Evolutionary conservation across 306 rosid species (phyloP), one percentile per base, ranked within the genome.

Genomic region (Castanopsis chinensis): DNA sequence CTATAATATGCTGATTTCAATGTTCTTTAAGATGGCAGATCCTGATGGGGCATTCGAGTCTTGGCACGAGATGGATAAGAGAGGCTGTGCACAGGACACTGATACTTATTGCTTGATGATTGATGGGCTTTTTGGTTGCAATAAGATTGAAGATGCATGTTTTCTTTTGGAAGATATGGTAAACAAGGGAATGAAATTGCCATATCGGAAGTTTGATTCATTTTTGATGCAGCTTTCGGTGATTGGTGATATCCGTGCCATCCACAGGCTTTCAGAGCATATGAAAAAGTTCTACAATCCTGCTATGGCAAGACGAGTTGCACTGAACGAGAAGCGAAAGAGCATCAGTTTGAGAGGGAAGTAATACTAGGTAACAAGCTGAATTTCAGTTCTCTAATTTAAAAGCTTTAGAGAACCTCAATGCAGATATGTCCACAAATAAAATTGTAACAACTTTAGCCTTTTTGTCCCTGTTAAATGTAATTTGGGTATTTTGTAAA

Each of bases 231-330:
- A 88, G 75, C 93, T 91, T 76, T 94, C 98, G 1, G 83, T 1
- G 60, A 77, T 86, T 75, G 99, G 97, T 80, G 85, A 91, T 87
- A 95, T 94, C 41, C 86, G 75, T 69, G 90, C 91, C 37, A 92
- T 94, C 75, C 97, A 92, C 69, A 85, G 86, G 85, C 92, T 94
- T 33, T 94, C 97, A 4, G 90, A 86, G 32, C 97, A 92, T 72
- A 92, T 92, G 97, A 94, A 91, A 61, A 90, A 77, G 79, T 92
- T 90, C 83, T 94, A 94, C 80, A 94, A 94, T 87, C 93, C 86
- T 80, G 87, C 90, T 25, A 91, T 94, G 97, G 97, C 92, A 30
- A 87, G 95, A 64, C 95, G 99, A 3, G 85, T 84, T 84, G 91
- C 94, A 12, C 75, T 88, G 80, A 84, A 91, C 45, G 90, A 94